Base-by-base conservation (phyloP, 1,284 basidiomycete genomes). In the Cutaneotrichosporon sp. region DNA sequence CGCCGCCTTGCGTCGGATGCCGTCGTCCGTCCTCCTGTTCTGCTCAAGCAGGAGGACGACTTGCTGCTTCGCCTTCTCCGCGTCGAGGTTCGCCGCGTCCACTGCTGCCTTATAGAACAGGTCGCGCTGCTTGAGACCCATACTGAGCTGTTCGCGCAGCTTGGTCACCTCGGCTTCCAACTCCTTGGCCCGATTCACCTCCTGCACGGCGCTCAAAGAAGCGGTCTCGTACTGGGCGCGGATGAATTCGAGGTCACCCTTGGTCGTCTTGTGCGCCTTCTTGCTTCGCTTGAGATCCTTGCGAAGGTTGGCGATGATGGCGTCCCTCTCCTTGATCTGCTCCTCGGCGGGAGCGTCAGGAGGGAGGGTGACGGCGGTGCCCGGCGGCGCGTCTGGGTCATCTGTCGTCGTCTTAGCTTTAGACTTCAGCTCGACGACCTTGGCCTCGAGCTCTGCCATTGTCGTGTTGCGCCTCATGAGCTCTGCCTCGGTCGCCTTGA, bases 61-160 rank as follows among this genome's bases (percentile, higher is more conserved):
- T 60, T 76, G 68, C 3, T 47, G 52, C 32, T 63, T 57, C 32
- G 68, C 56, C 32, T 32, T 40, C 10, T 60, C 58, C 22, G 73
- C 70, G 0, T 58, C 65, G 6, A 50, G 56, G 1, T 59, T 58
- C 46, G 40, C 36, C 21, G 65, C 47, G 6, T 65, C 36, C 16
- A 66, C 32, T 18, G 72, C 58, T 2, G 72, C 68, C 1, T 66
- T 56, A 40, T 58, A 47, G 59, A 70, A 67, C 13, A 78, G 57
- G 10, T 72, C 66, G 11, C 71, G 68, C 64, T 80, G 78, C 61
- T 75, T 73, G 18, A 80, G 66, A 0, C 78, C 78, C 16, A 70
- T 10, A 0, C 46, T 60, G 9, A 80, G 66, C 63, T 80, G 76
- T 22, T 64, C 62, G 40, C 68, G 62, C 10, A 78, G 66, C 16